Evolutionary conservation across 768 basidiomycete genomes (phyloP).

Genomic region (Arthromyces matolae): DNA sequence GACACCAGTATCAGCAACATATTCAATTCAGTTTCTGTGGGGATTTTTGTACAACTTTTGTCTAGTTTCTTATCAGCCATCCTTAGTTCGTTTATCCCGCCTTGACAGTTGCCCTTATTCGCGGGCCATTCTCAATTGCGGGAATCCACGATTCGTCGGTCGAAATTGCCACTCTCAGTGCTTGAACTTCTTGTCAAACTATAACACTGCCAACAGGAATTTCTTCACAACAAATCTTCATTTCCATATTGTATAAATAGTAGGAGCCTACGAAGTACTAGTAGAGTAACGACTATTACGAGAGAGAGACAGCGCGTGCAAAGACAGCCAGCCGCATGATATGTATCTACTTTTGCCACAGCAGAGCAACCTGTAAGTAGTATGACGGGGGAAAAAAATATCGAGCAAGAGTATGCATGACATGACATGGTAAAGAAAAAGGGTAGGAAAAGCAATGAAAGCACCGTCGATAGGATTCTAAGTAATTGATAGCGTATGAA

Average conservation of each 20-base stretch:
- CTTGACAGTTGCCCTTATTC: no score
- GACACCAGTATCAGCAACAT: no score
- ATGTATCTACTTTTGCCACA: conserved; percentile 17
- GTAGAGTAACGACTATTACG: conserved; percentile 9
- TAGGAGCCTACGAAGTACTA: conserved; percentile 1
- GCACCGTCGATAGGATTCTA: conserved; percentile 8
- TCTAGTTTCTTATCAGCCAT: no score
- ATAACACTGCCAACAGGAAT: no score
- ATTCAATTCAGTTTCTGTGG: no score
- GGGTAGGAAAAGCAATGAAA: conserved; percentile 13
- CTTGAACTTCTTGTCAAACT: background rate
- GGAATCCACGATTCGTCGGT: no score
- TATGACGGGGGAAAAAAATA: background rate
- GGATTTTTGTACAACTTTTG: no score
- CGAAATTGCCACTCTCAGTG: no score
- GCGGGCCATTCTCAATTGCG: no score
- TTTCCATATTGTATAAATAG: conserved; percentile 8
- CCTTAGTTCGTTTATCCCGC: no score
- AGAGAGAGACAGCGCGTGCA: conserved; percentile 8
- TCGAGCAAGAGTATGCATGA: conserved; percentile 4
- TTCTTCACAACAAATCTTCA: no score
- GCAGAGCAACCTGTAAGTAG: background rate
- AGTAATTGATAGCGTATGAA: conserved; percentile 4
- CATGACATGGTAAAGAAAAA: no score
- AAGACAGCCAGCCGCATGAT: conserved; percentile 11